phyloP scores from a whole-genome alignment of 345 rosid genomes.

The Euphorbia tirucalli region DNA sequence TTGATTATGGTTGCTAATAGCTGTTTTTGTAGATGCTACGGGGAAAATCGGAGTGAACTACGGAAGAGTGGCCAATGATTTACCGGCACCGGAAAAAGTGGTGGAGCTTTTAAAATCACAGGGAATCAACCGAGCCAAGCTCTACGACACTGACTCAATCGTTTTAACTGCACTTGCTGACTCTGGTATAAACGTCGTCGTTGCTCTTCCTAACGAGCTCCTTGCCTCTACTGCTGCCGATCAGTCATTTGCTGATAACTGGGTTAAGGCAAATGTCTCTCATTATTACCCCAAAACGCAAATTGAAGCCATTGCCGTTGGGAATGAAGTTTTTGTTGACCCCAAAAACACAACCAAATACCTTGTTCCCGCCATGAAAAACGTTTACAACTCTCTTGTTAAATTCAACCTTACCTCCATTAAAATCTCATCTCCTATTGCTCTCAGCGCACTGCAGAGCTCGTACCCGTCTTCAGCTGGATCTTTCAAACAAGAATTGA shows the following conservation, averaged over 20 bases:
- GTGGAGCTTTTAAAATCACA: conserved; percentile 28
- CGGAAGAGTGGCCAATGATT: conserved; percentile 71
- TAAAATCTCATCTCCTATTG: conserved; percentile 74
- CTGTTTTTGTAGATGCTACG: conserved; percentile 33
- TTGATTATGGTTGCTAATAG: neutral
- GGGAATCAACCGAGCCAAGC: conserved; percentile 25
- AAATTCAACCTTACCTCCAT: conserved; percentile 49
- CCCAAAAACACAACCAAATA: conserved; percentile 56
- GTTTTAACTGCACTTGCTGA: conserved; percentile 66
- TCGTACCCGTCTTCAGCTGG: conserved; percentile 90
- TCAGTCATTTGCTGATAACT: conserved; percentile 68
- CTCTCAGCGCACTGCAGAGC: conserved; percentile 52
- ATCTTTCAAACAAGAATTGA: conserved; percentile 55
- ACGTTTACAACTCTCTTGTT: conserved; percentile 55
- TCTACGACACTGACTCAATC: conserved; percentile 47
- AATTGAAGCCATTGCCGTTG: conserved; percentile 81
- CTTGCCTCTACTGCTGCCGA: conserved; percentile 65
- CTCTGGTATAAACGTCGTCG: conserved; percentile 63
- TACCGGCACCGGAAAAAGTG: conserved; percentile 66
- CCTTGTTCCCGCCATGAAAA: conserved; percentile 86
- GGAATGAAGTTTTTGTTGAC: conserved; percentile 87
- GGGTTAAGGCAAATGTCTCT: conserved; percentile 69
- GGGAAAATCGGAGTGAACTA: conserved; percentile 79
- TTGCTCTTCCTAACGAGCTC: conserved; percentile 75
- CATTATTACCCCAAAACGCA: conserved; percentile 44